A percentile compares a stretch with the other conserved stretches of the same genome.
phyloP scores from a whole-genome alignment of 2,329 filamentous ascomycete species.

The Colletotrichum tropicale region DNA sequence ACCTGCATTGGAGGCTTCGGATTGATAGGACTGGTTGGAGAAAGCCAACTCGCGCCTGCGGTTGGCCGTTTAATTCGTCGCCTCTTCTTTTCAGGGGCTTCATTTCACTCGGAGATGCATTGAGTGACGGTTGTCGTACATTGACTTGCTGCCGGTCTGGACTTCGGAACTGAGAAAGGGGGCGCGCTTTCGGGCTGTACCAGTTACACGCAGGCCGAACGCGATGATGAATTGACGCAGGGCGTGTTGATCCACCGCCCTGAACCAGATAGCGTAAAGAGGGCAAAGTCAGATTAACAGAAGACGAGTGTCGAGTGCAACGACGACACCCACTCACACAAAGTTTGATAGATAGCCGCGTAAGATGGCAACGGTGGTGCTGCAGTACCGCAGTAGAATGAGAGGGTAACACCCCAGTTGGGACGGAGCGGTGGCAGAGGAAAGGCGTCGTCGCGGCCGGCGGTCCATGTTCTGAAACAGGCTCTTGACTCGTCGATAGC shows the following conservation, averaged over 20 bases:
- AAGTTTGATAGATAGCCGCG: background rate
- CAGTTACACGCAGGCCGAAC: background rate
- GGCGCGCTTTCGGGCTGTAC: background rate
- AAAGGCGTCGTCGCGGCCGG: background rate
- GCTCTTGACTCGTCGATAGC: slow-evolving; percentile 5
- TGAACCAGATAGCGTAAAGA: background rate
- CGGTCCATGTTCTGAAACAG: slow-evolving; percentile 4
- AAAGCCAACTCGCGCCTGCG: background rate
- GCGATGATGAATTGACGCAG: background rate
- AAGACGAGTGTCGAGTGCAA: background rate
- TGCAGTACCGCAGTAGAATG: background rate
- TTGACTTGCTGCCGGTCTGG: background rate
- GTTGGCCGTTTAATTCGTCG: background rate
- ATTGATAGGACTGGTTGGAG: background rate
- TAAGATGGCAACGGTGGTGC: background rate
- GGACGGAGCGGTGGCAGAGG: background rate
- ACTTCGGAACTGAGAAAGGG: background rate
- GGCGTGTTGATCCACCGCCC: background rate
- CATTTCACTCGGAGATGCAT: background rate
- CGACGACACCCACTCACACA: background rate
- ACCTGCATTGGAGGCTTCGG: background rate
- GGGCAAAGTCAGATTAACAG: background rate
- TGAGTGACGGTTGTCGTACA: background rate
- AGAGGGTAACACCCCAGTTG: background rate
- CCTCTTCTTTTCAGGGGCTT: background rate